Evolutionary conservation across 169 alveolate species (phyloP).

Genomic region (Theileria luwenshuni): DNA sequence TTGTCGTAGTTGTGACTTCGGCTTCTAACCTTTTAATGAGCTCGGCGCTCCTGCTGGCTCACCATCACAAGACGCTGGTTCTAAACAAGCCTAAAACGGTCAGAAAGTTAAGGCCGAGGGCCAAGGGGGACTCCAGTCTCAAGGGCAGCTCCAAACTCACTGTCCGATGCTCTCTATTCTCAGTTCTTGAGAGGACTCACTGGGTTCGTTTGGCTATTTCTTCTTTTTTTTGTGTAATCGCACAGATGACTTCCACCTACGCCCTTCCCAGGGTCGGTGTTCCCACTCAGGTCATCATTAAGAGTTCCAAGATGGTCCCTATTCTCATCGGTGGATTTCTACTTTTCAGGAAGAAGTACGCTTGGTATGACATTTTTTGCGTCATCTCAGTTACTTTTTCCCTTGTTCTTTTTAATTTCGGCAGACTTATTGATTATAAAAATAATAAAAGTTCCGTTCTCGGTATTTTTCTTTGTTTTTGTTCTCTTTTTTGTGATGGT

Average conservation of each 20-base stretch:
- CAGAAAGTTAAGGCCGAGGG: background rate
- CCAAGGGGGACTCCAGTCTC: conserved; percentile 28
- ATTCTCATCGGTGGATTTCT: conserved; percentile 85
- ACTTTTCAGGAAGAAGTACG: conserved; percentile 83
- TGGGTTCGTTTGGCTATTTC: conserved; percentile 64
- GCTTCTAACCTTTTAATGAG: conserved; percentile 23
- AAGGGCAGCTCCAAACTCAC: conserved; percentile 24
- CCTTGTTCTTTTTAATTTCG: conserved; percentile 78
- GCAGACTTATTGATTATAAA: conserved; percentile 65
- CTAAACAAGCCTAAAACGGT: background rate
- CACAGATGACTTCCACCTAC: conserved; percentile 82
- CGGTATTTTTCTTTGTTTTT: conserved; percentile 80
- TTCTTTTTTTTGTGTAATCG: conserved; percentile 76
- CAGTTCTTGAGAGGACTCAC: conserved; percentile 15
- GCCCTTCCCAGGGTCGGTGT: conserved; percentile 84
- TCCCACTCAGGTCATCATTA: conserved; percentile 90
- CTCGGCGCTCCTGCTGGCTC: conserved; percentile 34
- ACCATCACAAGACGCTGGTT: background rate
- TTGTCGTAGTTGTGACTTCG: conserved; percentile 23
- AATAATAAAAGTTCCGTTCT: conserved; percentile 72
- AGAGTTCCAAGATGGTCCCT: conserved; percentile 90
- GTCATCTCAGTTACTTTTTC: conserved; percentile 84
- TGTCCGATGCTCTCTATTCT: background rate
- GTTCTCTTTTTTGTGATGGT: conserved; percentile 87
- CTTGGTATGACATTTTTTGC: conserved; percentile 86